Conservation (phyloP, 2,329 filamentous ascomycete genomes). For the Colletotrichum gloeosporioides region DNA sequence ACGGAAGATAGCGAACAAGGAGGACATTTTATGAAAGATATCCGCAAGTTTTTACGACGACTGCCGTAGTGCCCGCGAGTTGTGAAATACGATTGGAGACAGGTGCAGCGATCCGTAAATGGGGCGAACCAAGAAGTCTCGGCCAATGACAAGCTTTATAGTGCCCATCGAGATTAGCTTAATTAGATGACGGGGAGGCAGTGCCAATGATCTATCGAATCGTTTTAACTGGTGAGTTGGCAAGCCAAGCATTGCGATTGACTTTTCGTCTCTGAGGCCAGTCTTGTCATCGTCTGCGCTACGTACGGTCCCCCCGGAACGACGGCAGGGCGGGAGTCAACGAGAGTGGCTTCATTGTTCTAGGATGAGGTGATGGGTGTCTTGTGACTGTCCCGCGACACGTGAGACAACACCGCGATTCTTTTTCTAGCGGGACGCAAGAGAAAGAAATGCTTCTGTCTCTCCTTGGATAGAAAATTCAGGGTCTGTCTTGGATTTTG, state of each 20-base stretch:
- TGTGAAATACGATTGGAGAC: slow-evolving; percentile 1
- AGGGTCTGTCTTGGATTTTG: neutral
- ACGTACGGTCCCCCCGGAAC: neutral
- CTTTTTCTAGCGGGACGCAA: neutral
- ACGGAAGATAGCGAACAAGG: neutral
- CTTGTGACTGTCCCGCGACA: neutral
- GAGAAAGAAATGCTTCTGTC: neutral
- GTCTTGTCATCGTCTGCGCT: neutral
- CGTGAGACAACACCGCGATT: neutral
- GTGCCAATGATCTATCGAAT: neutral
- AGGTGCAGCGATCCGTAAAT: neutral
- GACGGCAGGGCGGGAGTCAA: neutral
- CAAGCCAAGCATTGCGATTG: slow-evolving; percentile 2
- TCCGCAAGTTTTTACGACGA: neutral
- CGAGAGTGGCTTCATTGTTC: neutral
- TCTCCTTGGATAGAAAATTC: neutral
- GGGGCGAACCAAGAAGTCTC: neutral
- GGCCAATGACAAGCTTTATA: slow-evolving; percentile 21
- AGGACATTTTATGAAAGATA: neutral
- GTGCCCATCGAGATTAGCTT: slow-evolving; percentile 19
- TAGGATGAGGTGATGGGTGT: neutral
- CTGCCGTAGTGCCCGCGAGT: neutral
- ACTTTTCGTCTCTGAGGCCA: neutral
- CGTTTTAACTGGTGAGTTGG: neutral
- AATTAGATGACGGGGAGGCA: neutral